These are phyloP conservation scores for Isabelozyma pseudorhagii DNA, from an alignment of 805 yeast species.

Conservation along the genomic window DNA sequence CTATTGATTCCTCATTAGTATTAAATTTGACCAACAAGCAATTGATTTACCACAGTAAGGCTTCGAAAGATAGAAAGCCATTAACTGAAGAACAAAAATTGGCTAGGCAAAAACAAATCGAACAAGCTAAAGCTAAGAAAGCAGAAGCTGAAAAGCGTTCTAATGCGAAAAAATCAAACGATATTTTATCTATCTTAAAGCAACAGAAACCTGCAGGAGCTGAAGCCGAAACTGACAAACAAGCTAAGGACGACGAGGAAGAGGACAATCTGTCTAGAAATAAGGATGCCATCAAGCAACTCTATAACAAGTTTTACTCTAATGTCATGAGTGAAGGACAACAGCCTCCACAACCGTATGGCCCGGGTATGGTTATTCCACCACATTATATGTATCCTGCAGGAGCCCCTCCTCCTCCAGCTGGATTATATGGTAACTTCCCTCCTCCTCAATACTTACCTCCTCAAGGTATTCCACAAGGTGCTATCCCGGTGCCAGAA, in stretches of 20 bases:
- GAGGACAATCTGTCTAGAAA: conserved; percentile 12
- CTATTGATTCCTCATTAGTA: conserved; percentile 76
- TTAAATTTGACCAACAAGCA: conserved; percentile 76
- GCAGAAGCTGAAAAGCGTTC: conserved; percentile 6
- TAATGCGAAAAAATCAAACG: conserved; percentile 23
- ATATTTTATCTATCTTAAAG: conserved; percentile 28
- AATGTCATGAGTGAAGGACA: conserved; percentile 40
- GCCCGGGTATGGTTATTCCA: conserved; percentile 5
- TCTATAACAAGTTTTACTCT: conserved; percentile 42
- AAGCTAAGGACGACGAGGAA: conserved; percentile 1
- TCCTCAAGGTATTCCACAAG: conserved; percentile 4
- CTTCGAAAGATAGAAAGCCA: conserved; percentile 43
- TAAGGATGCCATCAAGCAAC: conserved; percentile 35
- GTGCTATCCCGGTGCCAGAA: conserved; percentile 30
- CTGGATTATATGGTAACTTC: not conserved
- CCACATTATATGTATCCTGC: not conserved
- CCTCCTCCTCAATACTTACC: not conserved
- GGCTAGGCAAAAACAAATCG: conserved; percentile 6
- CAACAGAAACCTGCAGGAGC: conserved; percentile 5
- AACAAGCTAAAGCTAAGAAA: conserved; percentile 3
- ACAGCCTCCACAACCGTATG: conserved; percentile 3
- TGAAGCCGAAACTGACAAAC: conserved; percentile 1
- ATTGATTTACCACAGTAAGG: conserved; percentile 70
- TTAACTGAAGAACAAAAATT: conserved; percentile 19
- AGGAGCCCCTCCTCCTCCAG: conserved; percentile 2